Base-by-base conservation (phyloP, 257 asterid genomes). In the Solanum acaule region DNA sequence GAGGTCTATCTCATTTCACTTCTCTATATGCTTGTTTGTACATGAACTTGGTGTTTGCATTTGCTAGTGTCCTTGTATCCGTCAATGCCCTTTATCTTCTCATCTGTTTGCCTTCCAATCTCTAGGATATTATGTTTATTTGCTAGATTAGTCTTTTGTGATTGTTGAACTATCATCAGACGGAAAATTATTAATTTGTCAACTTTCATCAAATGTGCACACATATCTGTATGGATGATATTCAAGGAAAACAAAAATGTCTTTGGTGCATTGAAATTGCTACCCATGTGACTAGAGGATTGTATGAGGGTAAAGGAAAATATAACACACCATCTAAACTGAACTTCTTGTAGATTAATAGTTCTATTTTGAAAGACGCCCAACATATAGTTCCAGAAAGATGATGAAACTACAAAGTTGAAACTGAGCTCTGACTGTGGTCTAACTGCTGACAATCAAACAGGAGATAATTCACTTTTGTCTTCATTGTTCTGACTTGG, bases 1-100 rank as follows among this genome's bases (percentile, higher is more conserved):
- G 95, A 93, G 98, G 98, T 94, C 27, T 44, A 3, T 79, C 40
- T 42, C 63, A 23, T 52, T n/a, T 38, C 23, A 9, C 10, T 34
- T 42, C 84, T 79, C 67, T 44, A 79, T 79, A 44, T 79, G 40
- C 40, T 27, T 79, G 40, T 44, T 44, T 44, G 25, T 79, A 46
- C 63, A 27, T 79, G 67, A 4, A 27, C 85, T 79, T 44, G 27
- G 40, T 79, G 18, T 44, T 16, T n/a, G n/a, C 85, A 42, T 42
- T 56, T 42, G 85, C 25, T 25, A 29, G 5, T 42, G 63, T 44
- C n/a, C 85, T 78, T 15, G 38, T 77, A 38, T 75, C 31, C 6
- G 18, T 22, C 31, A 75, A 22, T 75, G 83, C 27, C 52, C 52
- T 75, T 75, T 35, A 75, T 75, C 31, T 22, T 75, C 83, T 75